phyloP scores from a whole-genome alignment of 257 asterid species.

The Henckelia pumila region DNA sequence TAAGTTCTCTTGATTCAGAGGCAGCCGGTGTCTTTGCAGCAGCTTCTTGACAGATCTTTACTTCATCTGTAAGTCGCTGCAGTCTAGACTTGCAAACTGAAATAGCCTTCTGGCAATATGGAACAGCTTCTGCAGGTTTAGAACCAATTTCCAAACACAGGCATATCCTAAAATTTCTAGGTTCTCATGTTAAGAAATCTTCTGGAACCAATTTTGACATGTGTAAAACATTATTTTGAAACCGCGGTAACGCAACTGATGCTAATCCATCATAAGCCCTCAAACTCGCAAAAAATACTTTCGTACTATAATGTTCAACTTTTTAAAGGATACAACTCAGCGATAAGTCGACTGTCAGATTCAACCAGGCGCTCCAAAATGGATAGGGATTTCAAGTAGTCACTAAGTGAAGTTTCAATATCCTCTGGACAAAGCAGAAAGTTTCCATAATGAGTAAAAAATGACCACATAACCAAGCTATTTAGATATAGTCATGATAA shows the following conservation, averaged over 20 bases:
- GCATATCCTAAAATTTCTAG: conserved; percentile 85
- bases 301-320: conserved; percentile 3
- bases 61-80: conserved; percentile 54
- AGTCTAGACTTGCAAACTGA: conserved; percentile 71
- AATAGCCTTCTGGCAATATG: conserved; percentile 74
- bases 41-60: conserved; percentile 30
- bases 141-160: conserved; percentile 92
- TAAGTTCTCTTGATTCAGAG: conserved; percentile 35
- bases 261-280: neutral
- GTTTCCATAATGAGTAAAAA: conserved; percentile 20
- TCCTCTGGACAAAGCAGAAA: conserved; percentile 64
- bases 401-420: conserved; percentile 87
- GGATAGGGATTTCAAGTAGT: conserved; percentile 85
- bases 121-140: conserved; percentile 76
- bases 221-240: conserved; percentile 1
- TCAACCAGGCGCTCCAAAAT: conserved; percentile 79
- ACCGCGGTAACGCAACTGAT: neutral
- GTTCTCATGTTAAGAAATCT: conserved; percentile 43
- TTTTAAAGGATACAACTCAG: conserved; percentile 85
- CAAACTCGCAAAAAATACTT: conserved; percentile 21
- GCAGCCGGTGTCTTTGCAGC: conserved; percentile 33
- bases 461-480: conserved; percentile 9
- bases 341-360: conserved; percentile 84
- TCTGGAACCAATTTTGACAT: conserved; percentile 4
- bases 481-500: neutral